Evolutionary conservation across 2,329 filamentous ascomycete genomes (phyloP).

Genomic region (Trichoderma cornu-damae): DNA sequence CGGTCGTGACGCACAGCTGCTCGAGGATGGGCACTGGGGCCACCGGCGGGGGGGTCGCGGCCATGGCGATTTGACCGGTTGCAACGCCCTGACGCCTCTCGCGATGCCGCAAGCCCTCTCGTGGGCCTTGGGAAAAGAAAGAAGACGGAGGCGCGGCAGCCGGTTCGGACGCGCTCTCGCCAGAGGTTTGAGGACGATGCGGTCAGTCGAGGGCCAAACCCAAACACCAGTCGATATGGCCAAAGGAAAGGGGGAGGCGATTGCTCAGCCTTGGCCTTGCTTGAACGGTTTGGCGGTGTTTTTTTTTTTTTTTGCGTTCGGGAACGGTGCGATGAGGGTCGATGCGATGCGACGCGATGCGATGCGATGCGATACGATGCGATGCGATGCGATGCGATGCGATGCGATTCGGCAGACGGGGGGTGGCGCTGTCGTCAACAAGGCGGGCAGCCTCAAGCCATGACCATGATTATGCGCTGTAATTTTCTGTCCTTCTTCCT

Average conservation of each 20-base stretch:
- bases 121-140: no score
- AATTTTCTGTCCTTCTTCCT: background rate
- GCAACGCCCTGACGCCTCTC: no score
- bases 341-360: no score
- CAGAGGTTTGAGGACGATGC: no score
- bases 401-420: background rate
- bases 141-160: no score
- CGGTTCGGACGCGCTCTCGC: no score
- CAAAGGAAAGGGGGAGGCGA: no score
- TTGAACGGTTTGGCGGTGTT: no score
- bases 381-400: background rate
- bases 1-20: slow-evolving; percentile 33
- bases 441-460: slow-evolving; percentile 3
- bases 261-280: slow-evolving; percentile 2
- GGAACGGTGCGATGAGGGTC: slow-evolving; percentile 1
- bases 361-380: background rate
- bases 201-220: no score
- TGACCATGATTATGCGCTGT: slow-evolving; percentile 1
- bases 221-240: no score
- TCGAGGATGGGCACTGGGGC: slow-evolving; percentile 21
- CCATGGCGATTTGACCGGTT: background rate
- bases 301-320: no score
- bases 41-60: slow-evolving; percentile 1
- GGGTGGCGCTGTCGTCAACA: slow-evolving; percentile 9
- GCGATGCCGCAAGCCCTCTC: no score